These are phyloP conservation scores for Myxozyma mucilagina DNA, from an alignment of 805 yeast species.

Conservation along the genomic window DNA sequence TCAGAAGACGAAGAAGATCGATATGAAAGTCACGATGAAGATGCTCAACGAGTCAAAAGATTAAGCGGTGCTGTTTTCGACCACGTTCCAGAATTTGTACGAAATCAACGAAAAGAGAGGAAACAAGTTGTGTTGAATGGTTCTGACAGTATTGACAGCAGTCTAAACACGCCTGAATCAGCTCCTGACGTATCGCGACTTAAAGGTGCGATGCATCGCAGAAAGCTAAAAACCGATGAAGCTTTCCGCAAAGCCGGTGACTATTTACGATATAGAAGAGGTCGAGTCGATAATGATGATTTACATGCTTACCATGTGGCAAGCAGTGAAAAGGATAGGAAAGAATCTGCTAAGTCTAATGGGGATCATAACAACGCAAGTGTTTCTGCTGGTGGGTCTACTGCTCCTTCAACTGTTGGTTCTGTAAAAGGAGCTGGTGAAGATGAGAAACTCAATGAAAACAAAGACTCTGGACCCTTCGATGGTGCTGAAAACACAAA, in stretches of 20 bases:
- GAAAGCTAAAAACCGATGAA: slow-evolving; percentile 30
- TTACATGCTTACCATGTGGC: background rate
- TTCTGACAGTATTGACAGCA: background rate
- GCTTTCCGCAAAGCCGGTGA: slow-evolving; percentile 33
- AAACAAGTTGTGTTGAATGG: background rate
- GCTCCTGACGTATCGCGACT: slow-evolving; percentile 17
- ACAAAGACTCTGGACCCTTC: background rate
- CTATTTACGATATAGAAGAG: slow-evolving; percentile 12
- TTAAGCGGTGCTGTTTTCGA: background rate
- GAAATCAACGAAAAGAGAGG: slow-evolving; percentile 4
- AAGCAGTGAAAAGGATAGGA: background rate
- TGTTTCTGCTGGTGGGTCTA: slow-evolving; percentile 24
- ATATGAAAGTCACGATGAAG: background rate
- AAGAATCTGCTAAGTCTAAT: background rate
- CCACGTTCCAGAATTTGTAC: slow-evolving; percentile 17
- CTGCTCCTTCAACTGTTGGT: background rate
- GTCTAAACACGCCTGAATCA: background rate
- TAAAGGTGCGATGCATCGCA: slow-evolving; percentile 30
- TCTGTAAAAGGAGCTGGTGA: slow-evolving; percentile 15
- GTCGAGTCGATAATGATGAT: slow-evolving; percentile 9
- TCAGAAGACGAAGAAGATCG: background rate
- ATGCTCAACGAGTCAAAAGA: background rate
- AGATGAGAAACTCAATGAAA: background rate
- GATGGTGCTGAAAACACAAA: background rate
- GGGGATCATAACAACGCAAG: slow-evolving; percentile 5